Evolutionary conservation across 192 early-diverging fungal genomes (phyloP).

Genomic region (Gryganskiella cystojenkinii): DNA sequence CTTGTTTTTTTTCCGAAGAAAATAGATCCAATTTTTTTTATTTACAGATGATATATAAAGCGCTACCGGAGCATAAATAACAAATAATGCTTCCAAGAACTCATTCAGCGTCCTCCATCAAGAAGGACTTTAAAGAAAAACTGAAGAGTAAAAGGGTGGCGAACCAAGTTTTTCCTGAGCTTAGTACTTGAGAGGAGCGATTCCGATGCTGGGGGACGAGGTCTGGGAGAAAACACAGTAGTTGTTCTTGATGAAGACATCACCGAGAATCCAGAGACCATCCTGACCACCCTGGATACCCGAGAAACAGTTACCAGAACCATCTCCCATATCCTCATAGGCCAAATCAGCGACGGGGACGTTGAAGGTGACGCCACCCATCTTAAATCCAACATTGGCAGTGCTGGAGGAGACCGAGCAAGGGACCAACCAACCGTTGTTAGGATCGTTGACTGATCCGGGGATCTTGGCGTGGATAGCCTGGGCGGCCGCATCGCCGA

Average conservation of each 20-base stretch:
- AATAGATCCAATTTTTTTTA: too few relatives aligned
- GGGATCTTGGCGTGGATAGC: conserved; percentile 57
- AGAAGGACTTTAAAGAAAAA: too few relatives aligned
- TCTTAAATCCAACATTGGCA: conserved; percentile 42
- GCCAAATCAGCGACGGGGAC: conserved; percentile 53
- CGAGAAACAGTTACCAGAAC: conserved; percentile 32
- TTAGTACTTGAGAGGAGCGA: conserved; percentile 57
- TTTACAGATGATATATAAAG: too few relatives aligned
- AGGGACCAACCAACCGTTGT: conserved; percentile 39
- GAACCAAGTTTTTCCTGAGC: too few relatives aligned
- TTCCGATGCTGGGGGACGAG: conserved; percentile 61
- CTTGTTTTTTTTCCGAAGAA: too few relatives aligned
- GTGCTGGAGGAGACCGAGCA: conserved; percentile 31
- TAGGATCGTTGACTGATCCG: conserved; percentile 25
- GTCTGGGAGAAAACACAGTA: conserved; percentile 74
- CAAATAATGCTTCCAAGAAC: too few relatives aligned
- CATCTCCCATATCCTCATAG: conserved; percentile 30
- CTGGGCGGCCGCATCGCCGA: conserved; percentile 62
- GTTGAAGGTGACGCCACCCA: conserved; percentile 48
- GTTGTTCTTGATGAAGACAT: conserved; percentile 75
- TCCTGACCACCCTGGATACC: conserved; percentile 50
- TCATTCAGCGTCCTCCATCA: too few relatives aligned
- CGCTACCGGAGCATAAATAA: too few relatives aligned
- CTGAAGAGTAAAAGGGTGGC: too few relatives aligned
- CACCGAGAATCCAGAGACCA: conserved; percentile 65